Evolutionary conservation across 2,329 filamentous ascomycete species (phyloP), one percentile per base, ranked within the genome.

Genomic region (Akanthomyces uredinophilus): DNA sequence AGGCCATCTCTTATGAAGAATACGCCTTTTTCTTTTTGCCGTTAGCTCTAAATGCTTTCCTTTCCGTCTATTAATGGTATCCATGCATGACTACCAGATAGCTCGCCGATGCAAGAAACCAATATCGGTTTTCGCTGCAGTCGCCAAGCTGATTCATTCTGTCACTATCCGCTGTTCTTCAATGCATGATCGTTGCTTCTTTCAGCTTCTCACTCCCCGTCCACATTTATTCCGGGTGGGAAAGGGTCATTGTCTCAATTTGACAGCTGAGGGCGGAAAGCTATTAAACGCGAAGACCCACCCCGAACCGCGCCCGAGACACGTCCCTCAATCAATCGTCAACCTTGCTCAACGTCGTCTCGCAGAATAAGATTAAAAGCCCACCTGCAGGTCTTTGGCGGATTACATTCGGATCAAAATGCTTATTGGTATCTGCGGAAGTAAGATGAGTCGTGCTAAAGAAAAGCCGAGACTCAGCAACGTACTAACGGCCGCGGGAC

Each of bases 401-500:
- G 43, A 14, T 16, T 18, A 27, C 44, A 27, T 39, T 39, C 20
- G 51, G 57, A 24, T 29, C 63, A 76, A 70, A 29, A 92, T 93
- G 89, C 81, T 93, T 46, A 89, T 92, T 65, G 90, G 89, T 61
- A 82, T 93, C 64, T 92, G 89, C 69, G 88, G 88, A 71, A 87
- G 88, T 89, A 80, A 71, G 75, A 51, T 65, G 24, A 41, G 27
- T 64, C 62, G 53, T 60, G 51, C 53, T 52, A 51, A 59, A 29
- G 32, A 60, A 43, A 43, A 41, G 24, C 22, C 13, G 44, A 27
- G 55, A 59, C 60, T 22, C 29, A 14, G 18, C 37, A 13, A 35
- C 22, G 18, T 46, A 32, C 58, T 60, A 35, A 60, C 49, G 4
- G 27, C 10, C 27, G 56, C 22, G 35, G 18, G 43, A 24, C 70